Evolutionary conservation across 441 rosid genomes (phyloP).

Genomic region (Capsella rubella): DNA sequence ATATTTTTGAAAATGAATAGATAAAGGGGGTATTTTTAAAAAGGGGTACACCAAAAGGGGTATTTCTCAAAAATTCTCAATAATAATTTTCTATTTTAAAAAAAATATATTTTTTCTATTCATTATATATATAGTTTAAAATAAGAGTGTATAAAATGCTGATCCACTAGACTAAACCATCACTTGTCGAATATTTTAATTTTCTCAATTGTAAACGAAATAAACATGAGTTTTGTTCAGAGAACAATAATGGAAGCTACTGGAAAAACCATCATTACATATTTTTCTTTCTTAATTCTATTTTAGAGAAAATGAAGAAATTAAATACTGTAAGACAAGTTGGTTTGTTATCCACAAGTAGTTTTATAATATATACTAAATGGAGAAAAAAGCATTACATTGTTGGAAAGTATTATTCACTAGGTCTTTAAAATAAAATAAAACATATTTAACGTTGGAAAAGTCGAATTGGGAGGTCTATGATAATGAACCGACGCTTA

Average conservation of each 20-base stretch:
- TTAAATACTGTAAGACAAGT: neutral
- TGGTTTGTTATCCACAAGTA: neutral
- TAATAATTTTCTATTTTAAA: no score
- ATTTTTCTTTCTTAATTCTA: slow-evolving; percentile 6
- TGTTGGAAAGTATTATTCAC: slow-evolving; percentile 1
- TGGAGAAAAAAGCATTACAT: neutral
- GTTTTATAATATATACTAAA: neutral
- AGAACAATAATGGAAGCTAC: neutral
- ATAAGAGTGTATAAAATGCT: neutral
- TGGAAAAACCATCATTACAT: neutral
- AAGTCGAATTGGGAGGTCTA: neutral
- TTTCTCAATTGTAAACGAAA: slow-evolving; percentile 9
- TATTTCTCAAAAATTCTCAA: no score
- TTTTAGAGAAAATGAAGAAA: slow-evolving; percentile 7
- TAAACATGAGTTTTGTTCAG: slow-evolving; percentile 8
- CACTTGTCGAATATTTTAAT: neutral
- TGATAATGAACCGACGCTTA: neutral
- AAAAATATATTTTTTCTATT: neutral
- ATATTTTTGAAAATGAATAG: no score
- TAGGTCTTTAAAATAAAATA: neutral
- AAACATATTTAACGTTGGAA: neutral
- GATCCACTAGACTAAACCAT: slow-evolving; percentile 8
- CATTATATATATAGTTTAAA: neutral
- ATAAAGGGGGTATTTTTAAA: no score
- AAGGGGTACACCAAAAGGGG: no score